Conservation (phyloP, 805 yeast species). For the Kuraishia ogatae region DNA sequence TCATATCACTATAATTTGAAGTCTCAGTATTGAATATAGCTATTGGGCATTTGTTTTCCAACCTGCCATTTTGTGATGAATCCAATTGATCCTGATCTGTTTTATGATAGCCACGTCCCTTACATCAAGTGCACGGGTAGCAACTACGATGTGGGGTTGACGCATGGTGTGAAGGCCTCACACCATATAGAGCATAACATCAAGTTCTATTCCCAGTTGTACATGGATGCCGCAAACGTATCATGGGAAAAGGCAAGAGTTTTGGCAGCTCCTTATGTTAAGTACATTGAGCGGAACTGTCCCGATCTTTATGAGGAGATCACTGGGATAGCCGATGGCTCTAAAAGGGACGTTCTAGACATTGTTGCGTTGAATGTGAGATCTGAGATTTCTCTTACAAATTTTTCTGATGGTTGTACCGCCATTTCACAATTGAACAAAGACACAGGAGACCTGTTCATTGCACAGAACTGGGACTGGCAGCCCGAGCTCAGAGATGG, state of each 20-base stretch:
- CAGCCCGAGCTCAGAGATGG: conserved; percentile 16
- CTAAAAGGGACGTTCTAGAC: conserved; percentile 21
- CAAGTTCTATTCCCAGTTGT: conserved; percentile 19
- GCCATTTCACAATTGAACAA: conserved; percentile 18
- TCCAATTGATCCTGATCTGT: conserved; percentile 10
- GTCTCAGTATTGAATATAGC: background rate
- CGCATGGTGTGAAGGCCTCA: conserved; percentile 26
- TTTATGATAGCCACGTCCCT: conserved; percentile 18
- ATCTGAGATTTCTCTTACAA: conserved; percentile 27
- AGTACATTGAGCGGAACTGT: conserved; percentile 16
- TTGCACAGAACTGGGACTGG: conserved; percentile 38
- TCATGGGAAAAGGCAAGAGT: conserved; percentile 21
- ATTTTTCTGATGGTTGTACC: conserved; percentile 30
- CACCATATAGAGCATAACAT: conserved; percentile 19
- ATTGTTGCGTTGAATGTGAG: conserved; percentile 29
- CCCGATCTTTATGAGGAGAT: conserved; percentile 26
- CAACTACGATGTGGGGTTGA: conserved; percentile 22
- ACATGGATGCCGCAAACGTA: conserved; percentile 13
- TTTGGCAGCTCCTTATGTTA: conserved; percentile 19
- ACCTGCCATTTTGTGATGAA: conserved; percentile 4
- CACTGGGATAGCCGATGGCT: conserved; percentile 29
- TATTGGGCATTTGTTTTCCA: too few relatives aligned
- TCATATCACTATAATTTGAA: background rate
- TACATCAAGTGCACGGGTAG: conserved; percentile 14
- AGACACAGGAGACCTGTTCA: conserved; percentile 13